These are phyloP conservation scores for Rasamsonia emersonii DNA, from an alignment of 2,329 filamentous ascomycete genomes.

Conservation along the genomic window DNA sequence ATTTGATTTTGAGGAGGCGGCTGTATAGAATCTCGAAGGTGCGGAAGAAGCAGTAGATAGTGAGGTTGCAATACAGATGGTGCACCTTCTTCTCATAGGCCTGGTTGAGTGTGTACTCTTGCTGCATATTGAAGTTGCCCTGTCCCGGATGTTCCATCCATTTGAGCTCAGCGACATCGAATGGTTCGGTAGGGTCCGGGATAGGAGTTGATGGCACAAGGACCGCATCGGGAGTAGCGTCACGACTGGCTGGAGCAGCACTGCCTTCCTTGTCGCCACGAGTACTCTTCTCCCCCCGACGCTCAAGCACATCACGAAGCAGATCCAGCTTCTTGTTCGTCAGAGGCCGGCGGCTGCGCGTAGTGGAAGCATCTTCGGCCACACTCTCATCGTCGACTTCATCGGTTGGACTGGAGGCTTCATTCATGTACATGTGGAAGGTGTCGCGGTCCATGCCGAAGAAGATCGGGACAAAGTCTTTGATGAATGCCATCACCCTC, in stretches of 20 bases:
- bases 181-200: constrained; percentile 48
- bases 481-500: constrained; percentile 65
- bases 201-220: constrained; percentile 25
- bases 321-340: constrained; percentile 67
- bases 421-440: constrained; percentile 57
- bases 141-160: constrained; percentile 54
- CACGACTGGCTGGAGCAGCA: constrained; percentile 70
- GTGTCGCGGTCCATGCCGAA: constrained; percentile 66
- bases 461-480: constrained; percentile 66
- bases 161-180: constrained; percentile 40
- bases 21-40: constrained; percentile 88
- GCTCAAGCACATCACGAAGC: constrained; percentile 79
- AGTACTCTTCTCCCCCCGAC: constrained; percentile 59
- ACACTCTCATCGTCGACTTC: constrained; percentile 65
- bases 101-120: constrained; percentile 65
- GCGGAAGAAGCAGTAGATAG: constrained; percentile 89
- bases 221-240: constrained; percentile 73
- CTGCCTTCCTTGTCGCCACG: constrained; percentile 72
- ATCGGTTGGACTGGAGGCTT: constrained; percentile 67
- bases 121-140: constrained; percentile 50
- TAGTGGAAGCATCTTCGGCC: constrained; percentile 61
- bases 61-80: constrained; percentile 86
- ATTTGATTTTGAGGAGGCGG: constrained; percentile 74
- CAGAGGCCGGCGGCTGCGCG: constrained; percentile 53
- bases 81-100: constrained; percentile 73